Evolutionary conservation across 2,329 filamentous ascomycete species (phyloP).

Genomic region (Aspergillus sp.): DNA sequence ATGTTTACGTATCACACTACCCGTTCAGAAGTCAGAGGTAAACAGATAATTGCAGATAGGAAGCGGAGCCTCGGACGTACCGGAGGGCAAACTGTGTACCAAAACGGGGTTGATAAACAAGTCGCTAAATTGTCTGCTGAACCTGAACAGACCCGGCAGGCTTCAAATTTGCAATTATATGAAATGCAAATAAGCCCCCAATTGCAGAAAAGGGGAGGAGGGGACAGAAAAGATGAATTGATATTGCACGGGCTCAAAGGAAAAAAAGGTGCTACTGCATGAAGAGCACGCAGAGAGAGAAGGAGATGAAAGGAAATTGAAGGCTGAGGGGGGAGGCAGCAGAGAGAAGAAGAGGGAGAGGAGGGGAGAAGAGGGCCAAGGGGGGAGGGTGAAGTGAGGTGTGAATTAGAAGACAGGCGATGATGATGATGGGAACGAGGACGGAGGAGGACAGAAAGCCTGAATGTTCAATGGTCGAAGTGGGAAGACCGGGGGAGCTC

Average conservation of each 20-base stretch:
- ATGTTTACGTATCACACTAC: background rate
- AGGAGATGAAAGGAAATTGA: slow-evolving; percentile 23
- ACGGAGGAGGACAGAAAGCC: slow-evolving; percentile 25
- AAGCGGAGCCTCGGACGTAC: slow-evolving; percentile 1
- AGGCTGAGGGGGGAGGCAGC: slow-evolving; percentile 17
- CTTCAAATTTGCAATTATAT: slow-evolving; percentile 2
- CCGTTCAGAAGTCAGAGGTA: background rate
- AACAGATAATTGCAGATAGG: background rate
- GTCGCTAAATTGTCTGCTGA: background rate
- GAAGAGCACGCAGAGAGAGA: slow-evolving; percentile 23
- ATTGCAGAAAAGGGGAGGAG: background rate
- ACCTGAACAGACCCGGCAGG: background rate
- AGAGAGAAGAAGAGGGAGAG: slow-evolving; percentile 16
- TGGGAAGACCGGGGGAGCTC: slow-evolving; percentile 18
- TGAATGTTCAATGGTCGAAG: slow-evolving; percentile 26
- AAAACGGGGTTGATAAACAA: background rate
- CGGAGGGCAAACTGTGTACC: slow-evolving; percentile 2
- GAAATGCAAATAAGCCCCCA: background rate
- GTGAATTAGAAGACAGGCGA: slow-evolving; percentile 18
- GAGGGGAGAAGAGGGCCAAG: slow-evolving; percentile 8
- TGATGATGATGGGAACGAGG: slow-evolving; percentile 16
- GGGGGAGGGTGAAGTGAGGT: slow-evolving; percentile 1
- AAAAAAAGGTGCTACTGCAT: slow-evolving; percentile 24
- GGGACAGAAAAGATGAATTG: slow-evolving; percentile 21
- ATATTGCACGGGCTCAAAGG: slow-evolving; percentile 24